A percentile compares a stretch with the other conserved stretches of the same genome.
These are phyloP conservation scores for Brassica incana DNA, from an alignment of 345 rosid species.

Conservation along the genomic window DNA sequence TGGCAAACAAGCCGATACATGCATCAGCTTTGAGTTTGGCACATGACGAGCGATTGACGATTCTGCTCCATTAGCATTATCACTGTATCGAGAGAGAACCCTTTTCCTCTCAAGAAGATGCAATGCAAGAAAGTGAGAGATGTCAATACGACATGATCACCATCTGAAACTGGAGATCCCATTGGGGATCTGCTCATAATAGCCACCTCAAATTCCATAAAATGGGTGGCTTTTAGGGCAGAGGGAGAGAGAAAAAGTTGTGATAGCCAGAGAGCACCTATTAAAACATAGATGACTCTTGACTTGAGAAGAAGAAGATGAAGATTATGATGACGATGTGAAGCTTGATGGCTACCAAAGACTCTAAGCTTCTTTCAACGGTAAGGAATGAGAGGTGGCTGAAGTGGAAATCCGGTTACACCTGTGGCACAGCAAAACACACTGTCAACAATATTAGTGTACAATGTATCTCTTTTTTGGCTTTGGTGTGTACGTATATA, in stretches of 20 bases:
- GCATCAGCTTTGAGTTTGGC: slow-evolving; percentile 32
- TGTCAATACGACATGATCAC: slow-evolving; percentile 29
- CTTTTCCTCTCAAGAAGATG: slow-evolving; percentile 25
- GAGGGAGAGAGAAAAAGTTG: slow-evolving; percentile 4
- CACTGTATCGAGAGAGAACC: slow-evolving; percentile 9
- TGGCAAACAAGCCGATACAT: slow-evolving; percentile 35
- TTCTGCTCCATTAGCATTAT: slow-evolving; percentile 24
- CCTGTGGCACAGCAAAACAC: slow-evolving; percentile 26
- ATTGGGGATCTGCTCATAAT: slow-evolving; percentile 4
- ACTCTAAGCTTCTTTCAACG: neutral
- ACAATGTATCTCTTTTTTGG: slow-evolving; percentile 1
- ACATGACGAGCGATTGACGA: slow-evolving; percentile 9
- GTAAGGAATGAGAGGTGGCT: slow-evolving; percentile 39
- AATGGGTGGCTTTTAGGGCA: slow-evolving; percentile 30
- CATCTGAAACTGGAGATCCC: slow-evolving; percentile 28
- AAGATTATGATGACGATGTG: slow-evolving; percentile 6
- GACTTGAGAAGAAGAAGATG: slow-evolving; percentile 14
- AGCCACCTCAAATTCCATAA: slow-evolving; percentile 37
- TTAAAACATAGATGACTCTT: slow-evolving; percentile 30
- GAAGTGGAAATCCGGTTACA: slow-evolving; percentile 26
- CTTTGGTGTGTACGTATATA: neutral
- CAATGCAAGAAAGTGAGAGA: slow-evolving; percentile 28
- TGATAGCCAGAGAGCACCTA: slow-evolving; percentile 22
- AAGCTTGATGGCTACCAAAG: slow-evolving; percentile 14
- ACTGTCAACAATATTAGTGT: slow-evolving; percentile 9